Base-by-base conservation (phyloP, 2,329 filamentous ascomycete species). In the Seiridium cupressi region DNA sequence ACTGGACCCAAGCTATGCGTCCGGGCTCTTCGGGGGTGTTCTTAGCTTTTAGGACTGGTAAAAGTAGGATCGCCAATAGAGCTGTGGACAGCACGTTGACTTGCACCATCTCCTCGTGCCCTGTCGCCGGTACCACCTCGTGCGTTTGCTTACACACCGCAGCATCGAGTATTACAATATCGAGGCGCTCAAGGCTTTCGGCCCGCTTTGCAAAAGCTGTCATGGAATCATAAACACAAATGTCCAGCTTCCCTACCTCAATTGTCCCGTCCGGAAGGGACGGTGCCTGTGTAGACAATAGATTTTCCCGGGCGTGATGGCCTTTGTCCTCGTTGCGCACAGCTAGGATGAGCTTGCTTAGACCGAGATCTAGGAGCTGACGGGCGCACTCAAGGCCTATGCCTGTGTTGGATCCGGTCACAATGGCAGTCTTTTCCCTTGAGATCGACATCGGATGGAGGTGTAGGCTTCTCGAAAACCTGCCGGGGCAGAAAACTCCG, bases 21-120 rank as follows among this genome's bases (percentile, higher is more conserved):
- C 68, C 65, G 8, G 51, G 57, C 3, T 6, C 5, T 3, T 6
- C 42, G 6, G 4, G 40, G 5, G 5, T 7, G 8, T 44, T 58
- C 44, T 62, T 55, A 18, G 38, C 38, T n/a, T 55, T 42, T 7
- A 55, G 35, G 4, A 32, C n/a, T 0, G 81, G 81, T 1, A 84
- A 65, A 3, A 84, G 60, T 0, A 83, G 69, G 0, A 82, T 63
- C 0, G 73, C 77, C 1, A 85, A 71, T 2, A 85, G 66, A 31
- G 82, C 74, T 0, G 79, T 83, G 42, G 73, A 77, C 58, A 84
- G 73, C 13, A 82, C 81, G 60, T 85, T 85, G 49, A 78, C 74
- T 0, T 80, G 81, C 44, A 84, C 68, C 3, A 72, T 77, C 38
- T 69, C 69, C 61, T 84, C 82, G 59, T 79, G 74, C 3, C 77